Evolutionary conservation across 2,329 filamentous ascomycete species (phyloP).

Genomic region (Trichocomaceae sp.): DNA sequence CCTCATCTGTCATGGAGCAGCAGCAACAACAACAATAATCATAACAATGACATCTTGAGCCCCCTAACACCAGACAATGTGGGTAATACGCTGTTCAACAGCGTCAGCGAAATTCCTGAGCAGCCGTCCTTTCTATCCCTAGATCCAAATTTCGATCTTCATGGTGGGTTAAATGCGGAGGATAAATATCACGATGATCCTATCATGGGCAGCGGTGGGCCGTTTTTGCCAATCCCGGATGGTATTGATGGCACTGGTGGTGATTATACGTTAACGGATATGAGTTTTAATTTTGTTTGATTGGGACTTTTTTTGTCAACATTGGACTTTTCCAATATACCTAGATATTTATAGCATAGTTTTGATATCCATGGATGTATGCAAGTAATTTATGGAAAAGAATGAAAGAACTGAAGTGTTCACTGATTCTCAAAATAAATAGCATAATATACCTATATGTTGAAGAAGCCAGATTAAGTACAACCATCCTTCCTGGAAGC

Average conservation of each 20-base stretch:
- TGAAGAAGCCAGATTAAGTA: neutral
- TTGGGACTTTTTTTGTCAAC: neutral
- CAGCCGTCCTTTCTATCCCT: conserved; percentile 13
- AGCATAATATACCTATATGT: neutral
- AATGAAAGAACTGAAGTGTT: neutral
- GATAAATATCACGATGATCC: neutral
- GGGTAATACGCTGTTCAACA: conserved; percentile 8
- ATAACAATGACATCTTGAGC: neutral
- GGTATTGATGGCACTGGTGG: conserved; percentile 4
- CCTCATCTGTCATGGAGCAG: neutral
- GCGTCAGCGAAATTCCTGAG: conserved; percentile 12
- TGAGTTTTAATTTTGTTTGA: conserved; percentile 14
- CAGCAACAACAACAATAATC: conserved; percentile 2
- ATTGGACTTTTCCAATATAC: neutral
- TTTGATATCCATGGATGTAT: neutral
- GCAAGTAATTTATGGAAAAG: neutral
- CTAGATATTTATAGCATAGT: neutral
- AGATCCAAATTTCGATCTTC: conserved; percentile 9
- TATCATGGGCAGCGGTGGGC: neutral
- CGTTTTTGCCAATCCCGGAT: conserved; percentile 13
- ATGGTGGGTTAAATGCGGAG: conserved; percentile 1
- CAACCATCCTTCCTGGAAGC: too few relatives aligned
- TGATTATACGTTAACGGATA: conserved; percentile 12
- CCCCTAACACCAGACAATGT: conserved; percentile 1
- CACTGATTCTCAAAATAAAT: too few relatives aligned